phyloP scores from a whole-genome alignment of 176 grass and related monocot species.

The Musa troglodytarum region DNA sequence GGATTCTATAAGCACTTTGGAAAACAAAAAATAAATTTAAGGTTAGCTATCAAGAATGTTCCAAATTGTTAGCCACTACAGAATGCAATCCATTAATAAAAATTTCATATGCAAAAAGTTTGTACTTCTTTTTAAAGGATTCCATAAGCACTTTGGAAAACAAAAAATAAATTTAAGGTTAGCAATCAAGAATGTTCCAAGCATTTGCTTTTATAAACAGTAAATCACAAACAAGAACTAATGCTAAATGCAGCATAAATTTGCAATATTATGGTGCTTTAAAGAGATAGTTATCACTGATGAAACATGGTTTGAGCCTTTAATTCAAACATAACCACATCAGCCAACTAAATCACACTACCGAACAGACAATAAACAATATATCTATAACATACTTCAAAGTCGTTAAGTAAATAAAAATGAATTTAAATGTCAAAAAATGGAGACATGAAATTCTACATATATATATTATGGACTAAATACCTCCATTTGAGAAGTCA shows the following conservation, averaged over 20 bases:
- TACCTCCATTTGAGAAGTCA: slow-evolving; percentile 64
- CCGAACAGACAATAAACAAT: not conserved
- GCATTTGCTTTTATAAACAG: no score
- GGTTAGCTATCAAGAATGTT: no score
- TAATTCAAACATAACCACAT: not conserved
- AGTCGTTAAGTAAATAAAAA: not conserved
- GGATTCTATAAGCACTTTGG: no score
- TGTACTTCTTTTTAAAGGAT: no score
- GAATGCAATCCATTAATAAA: no score
- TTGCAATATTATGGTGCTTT: not conserved
- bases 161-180: no score
- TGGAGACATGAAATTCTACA: not conserved
- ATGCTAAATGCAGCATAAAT: not conserved
- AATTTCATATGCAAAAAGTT: no score
- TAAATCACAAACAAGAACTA: not conserved
- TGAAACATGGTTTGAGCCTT: not conserved
- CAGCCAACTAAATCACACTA: not conserved
- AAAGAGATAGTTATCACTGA: not conserved
- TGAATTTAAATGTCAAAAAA: not conserved
- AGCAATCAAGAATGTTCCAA: no score
- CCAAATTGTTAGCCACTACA: no score
- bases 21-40: no score
- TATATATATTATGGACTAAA: slow-evolving; percentile 13
- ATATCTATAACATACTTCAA: no score
- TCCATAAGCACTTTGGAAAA: no score